Conservation (phyloP, 352 stramenopile species). For the Thraustochytrium striatum region DNA sequence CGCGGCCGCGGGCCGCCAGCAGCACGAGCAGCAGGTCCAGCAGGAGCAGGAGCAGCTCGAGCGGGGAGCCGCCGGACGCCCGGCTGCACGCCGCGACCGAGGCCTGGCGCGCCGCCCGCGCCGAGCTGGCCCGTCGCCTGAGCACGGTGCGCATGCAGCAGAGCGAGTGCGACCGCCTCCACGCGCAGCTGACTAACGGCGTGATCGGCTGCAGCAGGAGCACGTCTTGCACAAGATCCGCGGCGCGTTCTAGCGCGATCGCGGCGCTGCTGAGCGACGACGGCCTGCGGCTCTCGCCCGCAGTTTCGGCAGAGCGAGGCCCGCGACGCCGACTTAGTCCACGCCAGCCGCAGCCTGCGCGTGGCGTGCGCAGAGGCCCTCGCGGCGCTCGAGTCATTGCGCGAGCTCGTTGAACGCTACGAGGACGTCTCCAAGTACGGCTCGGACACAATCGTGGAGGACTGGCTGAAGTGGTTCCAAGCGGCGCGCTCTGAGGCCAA, state of each 20-base stretch:
- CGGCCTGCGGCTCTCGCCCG: background rate
- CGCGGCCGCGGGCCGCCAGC: background rate
- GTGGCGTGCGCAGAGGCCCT: background rate
- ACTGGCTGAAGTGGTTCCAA: slow-evolving; percentile 17
- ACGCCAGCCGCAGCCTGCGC: background rate
- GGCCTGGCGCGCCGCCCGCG: background rate
- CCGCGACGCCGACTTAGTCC: background rate
- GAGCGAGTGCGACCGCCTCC: slow-evolving; percentile 21
- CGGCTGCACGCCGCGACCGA: background rate
- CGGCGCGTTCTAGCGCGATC: background rate
- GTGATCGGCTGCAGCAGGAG: slow-evolving; percentile 28
- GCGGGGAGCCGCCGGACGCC: background rate
- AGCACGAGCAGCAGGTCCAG: background rate
- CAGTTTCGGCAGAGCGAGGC: background rate
- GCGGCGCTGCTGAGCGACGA: background rate
- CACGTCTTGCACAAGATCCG: background rate
- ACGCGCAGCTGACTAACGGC: slow-evolving; percentile 35
- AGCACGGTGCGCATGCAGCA: slow-evolving; percentile 2
- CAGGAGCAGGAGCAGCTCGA: background rate
- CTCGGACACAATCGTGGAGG: slow-evolving; percentile 21
- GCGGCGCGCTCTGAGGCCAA: background rate
- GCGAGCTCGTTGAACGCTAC: too few species aligned
- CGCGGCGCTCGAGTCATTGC: too few species aligned
- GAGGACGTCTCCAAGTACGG: slow-evolving; percentile 1
- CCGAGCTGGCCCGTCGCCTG: background rate